Base-by-base conservation (phyloP, 2,329 filamentous ascomycete genomes). In the Diaporthe amygdali region DNA sequence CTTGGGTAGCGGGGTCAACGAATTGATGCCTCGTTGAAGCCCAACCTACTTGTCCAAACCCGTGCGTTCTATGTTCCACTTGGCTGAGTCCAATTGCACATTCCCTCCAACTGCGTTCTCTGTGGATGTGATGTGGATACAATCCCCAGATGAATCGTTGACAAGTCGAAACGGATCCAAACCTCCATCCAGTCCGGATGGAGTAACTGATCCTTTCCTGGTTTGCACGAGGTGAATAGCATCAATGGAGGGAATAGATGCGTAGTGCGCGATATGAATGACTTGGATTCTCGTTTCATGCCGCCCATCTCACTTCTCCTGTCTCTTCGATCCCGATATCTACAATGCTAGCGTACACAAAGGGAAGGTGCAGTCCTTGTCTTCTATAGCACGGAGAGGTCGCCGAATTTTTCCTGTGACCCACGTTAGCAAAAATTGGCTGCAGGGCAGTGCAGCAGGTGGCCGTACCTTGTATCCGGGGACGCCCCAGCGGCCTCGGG, bases 401-500 rank as follows among this genome's bases (percentile, higher is more conserved):
- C 95, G 88, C 96, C 96, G 86, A 98, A 99, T 90, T 95, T 97
- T 91, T 99, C 96, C 96, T 98, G 79, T 76, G 79, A 56, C 59
- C 76, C 73, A 75, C 70, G 82, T 92, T 82, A 93, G 88, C 73
- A 77, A 52, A 47, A 55, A 15, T 22, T 25, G 37, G 17, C 55
- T 52, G 37, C 34, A n/a, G 39, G 17, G 4, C 20, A 12, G 10
- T 8, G 22, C 30, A 25, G 3, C n/a, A 27, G 37, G 9, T 56
- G 55, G 72, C 81, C 92, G 79, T 87, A 96, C 96, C 94, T 98
- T 97, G 93, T 99, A 99, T 82, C 96, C 96, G 75, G 96, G 95
- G 81, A 97, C 95, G 87, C 92, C 90, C 96, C 96, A 99, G 91
- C 95, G 94, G 84, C 96, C 96, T 92, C 97, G 98, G 84, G 94